Conservation (phyloP, 2,329 filamentous ascomycete species). For the Cordyceps pruinosa region DNA sequence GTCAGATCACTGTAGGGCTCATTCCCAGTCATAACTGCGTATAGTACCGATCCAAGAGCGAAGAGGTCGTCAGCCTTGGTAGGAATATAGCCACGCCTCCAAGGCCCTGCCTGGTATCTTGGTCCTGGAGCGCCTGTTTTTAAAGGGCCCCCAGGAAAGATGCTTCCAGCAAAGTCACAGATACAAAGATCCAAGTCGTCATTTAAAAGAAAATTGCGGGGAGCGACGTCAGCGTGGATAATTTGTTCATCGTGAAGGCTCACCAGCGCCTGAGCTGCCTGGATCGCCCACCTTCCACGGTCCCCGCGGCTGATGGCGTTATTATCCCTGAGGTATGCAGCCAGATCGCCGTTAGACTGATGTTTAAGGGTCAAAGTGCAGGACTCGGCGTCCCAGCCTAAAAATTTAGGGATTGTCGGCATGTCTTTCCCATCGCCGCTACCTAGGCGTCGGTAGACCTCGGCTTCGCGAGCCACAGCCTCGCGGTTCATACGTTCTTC, state of each 20-base stretch:
- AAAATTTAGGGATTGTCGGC: conserved; percentile 17
- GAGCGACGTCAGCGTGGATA: conserved; percentile 34
- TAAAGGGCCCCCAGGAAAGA: conserved; percentile 20
- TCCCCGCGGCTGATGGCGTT: background rate
- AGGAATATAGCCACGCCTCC: conserved; percentile 20
- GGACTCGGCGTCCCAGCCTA: conserved; percentile 19
- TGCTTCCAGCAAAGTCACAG: conserved; percentile 30
- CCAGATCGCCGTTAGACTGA: conserved; percentile 21
- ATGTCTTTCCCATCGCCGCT: conserved; percentile 3
- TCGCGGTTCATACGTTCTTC: conserved; percentile 10
- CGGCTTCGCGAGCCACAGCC: conserved; percentile 19
- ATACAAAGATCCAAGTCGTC: conserved; percentile 28
- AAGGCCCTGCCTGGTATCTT: conserved; percentile 20
- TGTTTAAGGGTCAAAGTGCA: conserved; percentile 23
- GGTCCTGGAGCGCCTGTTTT: conserved; percentile 17
- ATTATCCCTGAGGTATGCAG: conserved; percentile 17
- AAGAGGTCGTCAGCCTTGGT: conserved; percentile 24
- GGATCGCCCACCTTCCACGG: conserved; percentile 24
- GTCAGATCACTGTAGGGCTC: conserved; percentile 24
- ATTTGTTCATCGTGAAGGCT: conserved; percentile 30
- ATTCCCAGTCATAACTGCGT: conserved; percentile 27
- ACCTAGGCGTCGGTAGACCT: conserved; percentile 20
- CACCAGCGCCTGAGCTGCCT: conserved; percentile 27
- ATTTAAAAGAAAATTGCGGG: conserved; percentile 33
- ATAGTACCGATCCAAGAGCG: conserved; percentile 28